Evolutionary conservation across 257 asterid genomes (phyloP).

Genomic region (Rhazya stricta): DNA sequence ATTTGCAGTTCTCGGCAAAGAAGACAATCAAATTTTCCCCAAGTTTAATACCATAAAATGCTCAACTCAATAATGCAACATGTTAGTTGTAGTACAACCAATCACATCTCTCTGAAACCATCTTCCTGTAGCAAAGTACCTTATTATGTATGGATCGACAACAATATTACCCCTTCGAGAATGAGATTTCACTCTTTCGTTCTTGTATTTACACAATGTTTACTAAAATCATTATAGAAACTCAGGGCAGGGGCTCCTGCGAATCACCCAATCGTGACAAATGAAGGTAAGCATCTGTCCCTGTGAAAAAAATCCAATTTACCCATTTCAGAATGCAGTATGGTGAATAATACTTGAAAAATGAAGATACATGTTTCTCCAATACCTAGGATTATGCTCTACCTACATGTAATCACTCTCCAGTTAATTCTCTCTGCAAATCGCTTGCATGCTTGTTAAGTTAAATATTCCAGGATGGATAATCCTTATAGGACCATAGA

Average conservation of each 20-base stretch:
- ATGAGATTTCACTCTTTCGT: too few relatives aligned
- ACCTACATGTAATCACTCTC: neutral
- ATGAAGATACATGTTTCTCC: neutral
- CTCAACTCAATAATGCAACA: neutral
- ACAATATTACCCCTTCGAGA: neutral
- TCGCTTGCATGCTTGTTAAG: neutral
- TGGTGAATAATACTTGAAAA: neutral
- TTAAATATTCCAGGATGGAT: neutral
- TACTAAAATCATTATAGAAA: neutral
- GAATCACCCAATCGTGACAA: constrained; percentile 51
- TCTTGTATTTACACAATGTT: neutral
- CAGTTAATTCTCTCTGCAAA: neutral
- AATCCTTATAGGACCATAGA: neutral
- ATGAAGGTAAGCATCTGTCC: constrained; percentile 54
- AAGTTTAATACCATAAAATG: neutral
- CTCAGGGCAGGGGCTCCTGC: constrained; percentile 49
- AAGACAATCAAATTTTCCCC: neutral
- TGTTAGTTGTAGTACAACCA: neutral
- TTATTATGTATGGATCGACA: neutral
- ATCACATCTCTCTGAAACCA: neutral
- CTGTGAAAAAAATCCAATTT: constrained; percentile 18
- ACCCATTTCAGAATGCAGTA: neutral
- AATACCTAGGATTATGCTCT: neutral
- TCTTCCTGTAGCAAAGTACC: neutral
- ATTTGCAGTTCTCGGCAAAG: neutral